These are phyloP conservation scores for Penicillium tannophilum DNA, from an alignment of 495 filamentous ascomycete genomes.

Conservation along the genomic window DNA sequence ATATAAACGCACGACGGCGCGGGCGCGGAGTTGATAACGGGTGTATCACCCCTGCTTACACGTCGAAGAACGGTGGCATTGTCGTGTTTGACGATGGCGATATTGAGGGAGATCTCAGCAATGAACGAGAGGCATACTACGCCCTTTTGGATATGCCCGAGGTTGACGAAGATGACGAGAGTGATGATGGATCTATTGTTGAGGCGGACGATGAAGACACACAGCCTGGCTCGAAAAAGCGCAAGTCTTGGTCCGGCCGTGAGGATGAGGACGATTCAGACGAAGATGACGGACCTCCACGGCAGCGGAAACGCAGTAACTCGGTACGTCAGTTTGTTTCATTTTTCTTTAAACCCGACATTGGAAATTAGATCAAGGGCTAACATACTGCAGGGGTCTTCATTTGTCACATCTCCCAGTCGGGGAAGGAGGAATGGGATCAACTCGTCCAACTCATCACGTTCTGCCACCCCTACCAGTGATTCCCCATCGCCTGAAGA, in stretches of 20 bases:
- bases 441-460: conserved; percentile 50
- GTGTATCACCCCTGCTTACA: conserved; percentile 67
- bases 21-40: conserved; percentile 60
- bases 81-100: conserved; percentile 96
- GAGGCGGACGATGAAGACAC: conserved; percentile 48
- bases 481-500: conserved; percentile 60
- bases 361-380: neutral
- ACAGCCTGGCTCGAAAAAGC: conserved; percentile 57
- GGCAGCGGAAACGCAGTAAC: conserved; percentile 81
- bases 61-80: conserved; percentile 77
- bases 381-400: conserved; percentile 58
- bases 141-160: conserved; percentile 88
- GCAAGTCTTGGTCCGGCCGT: conserved; percentile 81
- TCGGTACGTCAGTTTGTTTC: conserved; percentile 58
- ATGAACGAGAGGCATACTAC: conserved; percentile 78
- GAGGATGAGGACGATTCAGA: conserved; percentile 72
- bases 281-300: conserved; percentile 66
- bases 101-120: conserved; percentile 80
- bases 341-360: neutral
- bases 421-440: conserved; percentile 38
- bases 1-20: conserved; percentile 54
- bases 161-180: conserved; percentile 65
- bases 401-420: conserved; percentile 51
- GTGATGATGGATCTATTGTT: conserved; percentile 48
- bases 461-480: conserved; percentile 46